Evolutionary conservation across 495 filamentous ascomycete species (phyloP).

Genomic region (Hamigera avellanea): DNA sequence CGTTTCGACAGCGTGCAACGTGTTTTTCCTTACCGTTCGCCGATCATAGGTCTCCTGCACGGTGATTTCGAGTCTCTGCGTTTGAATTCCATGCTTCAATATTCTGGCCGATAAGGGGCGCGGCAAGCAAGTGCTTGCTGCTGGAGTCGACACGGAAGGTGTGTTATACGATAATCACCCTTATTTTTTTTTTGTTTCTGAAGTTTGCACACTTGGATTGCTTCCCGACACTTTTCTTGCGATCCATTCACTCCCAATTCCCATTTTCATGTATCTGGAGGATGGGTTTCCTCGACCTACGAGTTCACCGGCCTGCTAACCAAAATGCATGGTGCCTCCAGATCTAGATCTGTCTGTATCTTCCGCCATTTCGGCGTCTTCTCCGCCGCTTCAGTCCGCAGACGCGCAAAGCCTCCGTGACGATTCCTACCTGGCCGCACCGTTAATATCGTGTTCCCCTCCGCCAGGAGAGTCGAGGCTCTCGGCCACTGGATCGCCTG

Average conservation of each 20-base stretch:
- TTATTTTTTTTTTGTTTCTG: not conserved
- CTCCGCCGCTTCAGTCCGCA: slow-evolving; percentile 22
- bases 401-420: slow-evolving; percentile 20
- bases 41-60: slow-evolving; percentile 17
- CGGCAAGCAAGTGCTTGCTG: slow-evolving; percentile 46
- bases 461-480: slow-evolving; percentile 29
- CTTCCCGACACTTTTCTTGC: slow-evolving; percentile 8
- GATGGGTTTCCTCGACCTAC: no score
- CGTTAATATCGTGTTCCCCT: slow-evolving; percentile 21
- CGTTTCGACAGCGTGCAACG: not conserved
- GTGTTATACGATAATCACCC: slow-evolving; percentile 9
- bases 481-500: slow-evolving; percentile 25
- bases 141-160: slow-evolving; percentile 42
- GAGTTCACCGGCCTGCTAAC: slow-evolving; percentile 3
- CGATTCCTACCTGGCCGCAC: slow-evolving; percentile 20
- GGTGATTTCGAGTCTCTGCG: slow-evolving; percentile 13
- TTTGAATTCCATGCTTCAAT: slow-evolving; percentile 38
- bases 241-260: slow-evolving; percentile 1
- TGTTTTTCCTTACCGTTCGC: slow-evolving; percentile 6
- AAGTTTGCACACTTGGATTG: slow-evolving; percentile 4
- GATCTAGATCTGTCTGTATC: slow-evolving; percentile 31
- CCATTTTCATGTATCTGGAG: no score
- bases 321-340: slow-evolving; percentile 11
- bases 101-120: slow-evolving; percentile 41
- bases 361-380: slow-evolving; percentile 29